These are phyloP conservation scores for Aristolochia fimbriata DNA, from an alignment of 164 flowering plant species.

Conservation along the genomic window DNA sequence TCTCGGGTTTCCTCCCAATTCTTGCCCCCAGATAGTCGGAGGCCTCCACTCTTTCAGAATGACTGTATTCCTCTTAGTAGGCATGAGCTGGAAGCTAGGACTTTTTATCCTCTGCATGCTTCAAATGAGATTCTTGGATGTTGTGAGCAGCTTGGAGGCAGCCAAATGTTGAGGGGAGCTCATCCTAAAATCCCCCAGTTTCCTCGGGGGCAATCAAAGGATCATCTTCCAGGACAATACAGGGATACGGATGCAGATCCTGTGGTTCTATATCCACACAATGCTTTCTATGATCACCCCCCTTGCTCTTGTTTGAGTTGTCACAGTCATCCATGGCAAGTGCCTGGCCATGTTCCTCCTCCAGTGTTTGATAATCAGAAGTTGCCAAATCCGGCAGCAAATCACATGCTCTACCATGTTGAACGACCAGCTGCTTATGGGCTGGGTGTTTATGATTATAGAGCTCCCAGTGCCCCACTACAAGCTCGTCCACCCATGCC, in stretches of 20 bases:
- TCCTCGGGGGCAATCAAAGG: slow-evolving; percentile 6
- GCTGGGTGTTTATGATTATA: slow-evolving; percentile 19
- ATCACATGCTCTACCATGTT: slow-evolving; percentile 23
- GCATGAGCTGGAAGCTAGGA: slow-evolving; percentile 24
- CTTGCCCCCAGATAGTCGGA: slow-evolving; percentile 19
- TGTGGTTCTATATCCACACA: slow-evolving; percentile 24
- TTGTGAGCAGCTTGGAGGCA: slow-evolving; percentile 28
- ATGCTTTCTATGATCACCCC: slow-evolving; percentile 38
- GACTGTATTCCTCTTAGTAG: slow-evolving; percentile 23
- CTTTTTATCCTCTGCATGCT: slow-evolving; percentile 30
- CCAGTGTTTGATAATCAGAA: slow-evolving; percentile 18
- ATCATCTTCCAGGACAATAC: slow-evolving; percentile 28
- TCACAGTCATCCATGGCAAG: slow-evolving; percentile 32
- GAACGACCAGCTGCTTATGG: slow-evolving; percentile 22
- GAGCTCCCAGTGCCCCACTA: slow-evolving; percentile 17
- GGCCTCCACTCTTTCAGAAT: slow-evolving; percentile 24
- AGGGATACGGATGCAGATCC: slow-evolving; percentile 15
- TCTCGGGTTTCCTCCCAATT: slow-evolving; percentile 21
- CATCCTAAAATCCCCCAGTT: slow-evolving; percentile 20
- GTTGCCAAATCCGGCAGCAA: slow-evolving; percentile 20
- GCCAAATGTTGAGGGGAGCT: slow-evolving; percentile 24
- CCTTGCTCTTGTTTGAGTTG: slow-evolving; percentile 56
- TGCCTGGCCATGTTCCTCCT: slow-evolving; percentile 28
- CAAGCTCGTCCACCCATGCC: slow-evolving; percentile 20
- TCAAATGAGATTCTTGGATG: slow-evolving; percentile 32